A percentile compares a stretch with the other conserved stretches of the same genome.
Evolutionary conservation across 2,329 filamentous ascomycete genomes (phyloP).

Genomic region (Ambrosiella beaveri): DNA sequence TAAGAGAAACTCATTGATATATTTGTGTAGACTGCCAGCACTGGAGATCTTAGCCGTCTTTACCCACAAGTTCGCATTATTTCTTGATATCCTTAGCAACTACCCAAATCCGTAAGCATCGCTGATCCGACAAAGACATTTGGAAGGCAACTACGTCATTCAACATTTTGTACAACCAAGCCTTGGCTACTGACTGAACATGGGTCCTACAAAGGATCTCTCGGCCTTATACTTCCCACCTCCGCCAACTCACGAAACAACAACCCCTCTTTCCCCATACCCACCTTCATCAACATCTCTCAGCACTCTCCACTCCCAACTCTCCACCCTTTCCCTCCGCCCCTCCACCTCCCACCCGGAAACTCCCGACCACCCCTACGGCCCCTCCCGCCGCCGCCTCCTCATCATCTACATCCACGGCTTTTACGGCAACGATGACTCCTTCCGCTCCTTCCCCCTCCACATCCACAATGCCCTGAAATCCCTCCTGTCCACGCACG

Average conservation of each 20-base stretch:
- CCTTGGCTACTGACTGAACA: not conserved
- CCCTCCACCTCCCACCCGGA: not conserved
- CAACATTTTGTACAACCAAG: too few relatives aligned
- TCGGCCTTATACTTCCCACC: slow-evolving; percentile 14
- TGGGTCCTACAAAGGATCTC: not conserved
- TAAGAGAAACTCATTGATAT: too few relatives aligned
- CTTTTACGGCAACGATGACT: slow-evolving; percentile 76
- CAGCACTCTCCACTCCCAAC: not conserved
- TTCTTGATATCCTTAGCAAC: too few relatives aligned
- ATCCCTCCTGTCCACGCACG: slow-evolving; percentile 52
- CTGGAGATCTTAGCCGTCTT: too few relatives aligned
- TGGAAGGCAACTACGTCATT: too few relatives aligned
- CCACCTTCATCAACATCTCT: slow-evolving; percentile 19
- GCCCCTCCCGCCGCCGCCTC: slow-evolving; percentile 33
- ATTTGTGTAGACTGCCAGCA: too few relatives aligned
- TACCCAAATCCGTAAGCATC: too few relatives aligned
- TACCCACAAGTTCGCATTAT: too few relatives aligned
- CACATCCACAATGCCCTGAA: slow-evolving; percentile 66
- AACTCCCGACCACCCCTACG: slow-evolving; percentile 13
- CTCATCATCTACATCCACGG: slow-evolving; percentile 77
- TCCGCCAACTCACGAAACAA: slow-evolving; percentile 18
- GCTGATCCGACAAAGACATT: too few relatives aligned
- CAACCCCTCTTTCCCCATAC: not conserved
- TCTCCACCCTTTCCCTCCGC: slow-evolving; percentile 27
- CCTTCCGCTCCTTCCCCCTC: slow-evolving; percentile 73